Evolutionary conservation across 306 rosid genomes (phyloP).

Genomic region (Fragaria ananassa): DNA sequence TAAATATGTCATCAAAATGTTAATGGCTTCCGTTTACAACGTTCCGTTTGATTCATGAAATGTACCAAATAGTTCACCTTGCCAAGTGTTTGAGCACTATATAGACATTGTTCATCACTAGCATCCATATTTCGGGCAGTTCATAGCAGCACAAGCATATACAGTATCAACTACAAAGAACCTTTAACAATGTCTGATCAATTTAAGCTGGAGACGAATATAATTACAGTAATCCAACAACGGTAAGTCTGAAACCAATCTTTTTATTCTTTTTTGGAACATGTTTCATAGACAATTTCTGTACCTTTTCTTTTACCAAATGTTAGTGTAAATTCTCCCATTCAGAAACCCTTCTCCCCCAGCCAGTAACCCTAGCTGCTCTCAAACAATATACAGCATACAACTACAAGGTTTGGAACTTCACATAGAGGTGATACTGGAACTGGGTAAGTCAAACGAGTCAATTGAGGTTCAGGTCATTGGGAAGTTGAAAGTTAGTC

Average conservation of each 20-base stretch:
- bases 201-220: not conserved
- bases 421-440: not conserved
- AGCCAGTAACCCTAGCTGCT: not conserved
- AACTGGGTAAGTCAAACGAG: not conserved
- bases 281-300: not conserved
- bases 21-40: no score
- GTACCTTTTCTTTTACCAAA: not conserved
- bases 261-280: no score
- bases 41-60: not conserved
- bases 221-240: not conserved
- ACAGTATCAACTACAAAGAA: not conserved
- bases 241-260: no score
- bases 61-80: not conserved
- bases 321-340: not conserved
- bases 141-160: not conserved
- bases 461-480: not conserved
- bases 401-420: not conserved
- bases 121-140: not conserved
- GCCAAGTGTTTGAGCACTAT: not conserved
- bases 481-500: not conserved
- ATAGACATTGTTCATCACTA: not conserved
- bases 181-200: not conserved
- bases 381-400: not conserved
- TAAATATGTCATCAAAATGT: no score
- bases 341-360: not conserved